These are phyloP conservation scores for Macadamia integrifolia DNA, from an alignment of 164 flowering plant genomes.

Conservation along the genomic window DNA sequence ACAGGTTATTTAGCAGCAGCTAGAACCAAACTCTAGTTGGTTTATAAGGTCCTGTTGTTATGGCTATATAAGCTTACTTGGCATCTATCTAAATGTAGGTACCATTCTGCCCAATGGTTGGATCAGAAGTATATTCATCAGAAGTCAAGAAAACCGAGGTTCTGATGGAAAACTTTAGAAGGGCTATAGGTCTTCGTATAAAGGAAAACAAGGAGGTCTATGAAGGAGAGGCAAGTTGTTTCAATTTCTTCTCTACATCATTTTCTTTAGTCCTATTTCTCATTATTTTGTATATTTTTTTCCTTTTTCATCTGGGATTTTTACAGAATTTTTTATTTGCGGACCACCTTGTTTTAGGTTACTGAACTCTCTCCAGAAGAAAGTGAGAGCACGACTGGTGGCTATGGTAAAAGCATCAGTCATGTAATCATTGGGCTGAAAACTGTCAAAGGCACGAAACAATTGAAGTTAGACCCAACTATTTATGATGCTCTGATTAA, in stretches of 20 bases:
- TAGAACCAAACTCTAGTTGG: background rate
- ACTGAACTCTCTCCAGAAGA: slow-evolving; percentile 99
- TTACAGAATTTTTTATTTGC: slow-evolving; percentile 2
- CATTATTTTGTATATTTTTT: too few relatives aligned
- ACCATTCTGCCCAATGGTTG: slow-evolving; percentile 99
- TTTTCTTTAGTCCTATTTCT: background rate
- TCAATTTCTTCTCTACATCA: background rate
- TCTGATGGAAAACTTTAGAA: slow-evolving; percentile 92
- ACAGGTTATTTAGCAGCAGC: background rate
- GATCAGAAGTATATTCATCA: slow-evolving; percentile 95
- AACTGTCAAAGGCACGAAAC: slow-evolving; percentile 97
- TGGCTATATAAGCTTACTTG: background rate
- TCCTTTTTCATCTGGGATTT: background rate
- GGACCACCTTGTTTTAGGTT: slow-evolving; percentile 39
- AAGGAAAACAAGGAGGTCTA: slow-evolving; percentile 97
- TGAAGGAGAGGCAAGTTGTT: slow-evolving; percentile 89
- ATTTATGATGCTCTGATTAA: slow-evolving; percentile 96
- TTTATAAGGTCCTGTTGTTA: background rate
- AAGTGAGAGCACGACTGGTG: slow-evolving; percentile 87
- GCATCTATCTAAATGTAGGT: slow-evolving; percentile 41
- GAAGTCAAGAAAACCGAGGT: slow-evolving; percentile 99
- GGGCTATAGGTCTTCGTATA: slow-evolving; percentile 96
- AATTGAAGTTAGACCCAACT: slow-evolving; percentile 93
- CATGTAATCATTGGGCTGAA: slow-evolving; percentile 93
- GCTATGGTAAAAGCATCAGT: slow-evolving; percentile 94